Conservation (phyloP, 176 grass and related monocot species). For the Oryza australiensis region DNA sequence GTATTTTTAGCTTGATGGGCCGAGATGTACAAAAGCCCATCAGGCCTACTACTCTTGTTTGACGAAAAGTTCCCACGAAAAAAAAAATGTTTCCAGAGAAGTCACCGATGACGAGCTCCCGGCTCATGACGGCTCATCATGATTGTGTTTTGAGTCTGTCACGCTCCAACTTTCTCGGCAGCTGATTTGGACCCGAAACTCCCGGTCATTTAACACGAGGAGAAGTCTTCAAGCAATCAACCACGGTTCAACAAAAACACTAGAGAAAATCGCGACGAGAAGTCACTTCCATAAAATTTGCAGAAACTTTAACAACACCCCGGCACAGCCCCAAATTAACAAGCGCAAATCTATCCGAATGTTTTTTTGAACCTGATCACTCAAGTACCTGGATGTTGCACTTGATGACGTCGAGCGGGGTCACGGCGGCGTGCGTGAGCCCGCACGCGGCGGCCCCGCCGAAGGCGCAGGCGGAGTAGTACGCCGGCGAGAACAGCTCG, state of each 20-base stretch:
- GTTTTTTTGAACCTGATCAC: too few species aligned
- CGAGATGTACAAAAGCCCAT: neutral
- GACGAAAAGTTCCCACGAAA: neutral
- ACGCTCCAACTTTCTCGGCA: neutral
- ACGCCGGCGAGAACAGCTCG: slow-evolving; percentile 83
- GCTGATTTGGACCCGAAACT: neutral
- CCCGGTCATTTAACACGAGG: neutral
- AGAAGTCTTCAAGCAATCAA: neutral
- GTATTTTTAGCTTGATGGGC: neutral
- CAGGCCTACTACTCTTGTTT: neutral
- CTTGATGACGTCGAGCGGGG: slow-evolving; percentile 90
- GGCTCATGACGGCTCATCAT: neutral
- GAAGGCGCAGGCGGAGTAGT: slow-evolving; percentile 67
- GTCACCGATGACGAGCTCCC: slow-evolving; percentile 1
- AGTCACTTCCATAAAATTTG: neutral
- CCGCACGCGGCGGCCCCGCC: slow-evolving; percentile 79
- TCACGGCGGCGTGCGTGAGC: slow-evolving; percentile 81
- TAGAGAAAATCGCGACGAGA: too few species aligned
- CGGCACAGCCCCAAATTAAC: neutral
- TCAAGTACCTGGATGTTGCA: slow-evolving; percentile 82
- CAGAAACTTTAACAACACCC: neutral
- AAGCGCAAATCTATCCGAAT: neutral
- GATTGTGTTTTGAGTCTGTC: neutral
- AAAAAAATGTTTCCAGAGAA: neutral
- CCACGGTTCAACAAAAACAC: neutral